Percentiles rank a stretch among this genome's conserved stretches.
Evolutionary conservation across 2,329 filamentous ascomycete species (phyloP).

Genomic region (Nemania diffusa): DNA sequence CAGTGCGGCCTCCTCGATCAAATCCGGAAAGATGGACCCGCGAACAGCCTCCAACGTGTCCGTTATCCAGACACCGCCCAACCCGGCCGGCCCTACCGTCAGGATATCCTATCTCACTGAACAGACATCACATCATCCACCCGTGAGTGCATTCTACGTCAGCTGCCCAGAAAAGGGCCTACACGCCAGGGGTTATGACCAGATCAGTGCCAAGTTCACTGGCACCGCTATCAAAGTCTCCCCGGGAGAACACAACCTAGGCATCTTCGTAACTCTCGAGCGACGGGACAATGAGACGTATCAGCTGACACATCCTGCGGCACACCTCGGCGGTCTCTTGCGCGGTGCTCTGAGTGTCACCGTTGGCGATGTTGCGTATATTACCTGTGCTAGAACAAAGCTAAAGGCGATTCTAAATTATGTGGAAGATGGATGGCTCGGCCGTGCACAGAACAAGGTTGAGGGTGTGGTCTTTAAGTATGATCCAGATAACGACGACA

Average conservation of each 20-base stretch:
- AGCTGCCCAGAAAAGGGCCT: constrained; percentile 92
- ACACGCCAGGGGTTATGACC: constrained; percentile 89
- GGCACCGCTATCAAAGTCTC: constrained; percentile 92
- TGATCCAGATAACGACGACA: constrained; percentile 85
- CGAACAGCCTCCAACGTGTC: constrained; percentile 62
- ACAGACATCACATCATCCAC: constrained; percentile 97
- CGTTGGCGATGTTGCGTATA: constrained; percentile 87
- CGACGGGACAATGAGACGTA: constrained; percentile 88
- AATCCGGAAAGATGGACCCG: constrained; percentile 55
- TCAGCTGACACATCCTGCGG: constrained; percentile 93
- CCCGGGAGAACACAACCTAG: constrained; percentile 91
- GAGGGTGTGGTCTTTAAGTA: constrained; percentile 92
- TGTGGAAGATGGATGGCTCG: constrained; percentile 93
- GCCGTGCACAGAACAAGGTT: constrained; percentile 89
- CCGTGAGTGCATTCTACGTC: constrained; percentile 94
- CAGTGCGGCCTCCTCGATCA: constrained; percentile 60
- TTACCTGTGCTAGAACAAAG: constrained; percentile 89
- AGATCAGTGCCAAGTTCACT: constrained; percentile 97
- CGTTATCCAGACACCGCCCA: constrained; percentile 59
- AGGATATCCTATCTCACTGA: constrained; percentile 95
- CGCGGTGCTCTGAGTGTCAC: constrained; percentile 89
- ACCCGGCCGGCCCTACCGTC: constrained; percentile 63
- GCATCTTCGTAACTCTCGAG: constrained; percentile 91
- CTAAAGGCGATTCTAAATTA: constrained; percentile 95
- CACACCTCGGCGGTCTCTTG: constrained; percentile 87